Evolutionary conservation across 495 filamentous ascomycete genomes (phyloP), one percentile per base, ranked within the genome.

Genomic region (Cairneyella variabilis): DNA sequence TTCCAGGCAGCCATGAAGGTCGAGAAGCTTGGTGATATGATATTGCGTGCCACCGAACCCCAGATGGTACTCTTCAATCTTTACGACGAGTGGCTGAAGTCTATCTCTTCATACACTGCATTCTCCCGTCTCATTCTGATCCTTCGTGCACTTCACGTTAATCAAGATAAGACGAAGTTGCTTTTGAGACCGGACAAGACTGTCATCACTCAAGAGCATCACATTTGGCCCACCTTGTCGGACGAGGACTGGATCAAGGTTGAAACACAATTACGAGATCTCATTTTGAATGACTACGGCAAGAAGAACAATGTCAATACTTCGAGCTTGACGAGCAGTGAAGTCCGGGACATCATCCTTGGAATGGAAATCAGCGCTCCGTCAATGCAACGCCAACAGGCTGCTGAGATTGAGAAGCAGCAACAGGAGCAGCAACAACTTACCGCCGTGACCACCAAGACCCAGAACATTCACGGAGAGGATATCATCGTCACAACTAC

Each of bases 1-100:
- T 99, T 99, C 87, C 95, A 99, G 68, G 95, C 95, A 40, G 95
- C 95, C 3, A 99, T 99, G 95, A 99, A 97, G 77, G 91, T 99
- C 34, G 95, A 99, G 71, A 97, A 97, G 68, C 77, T 99, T 25
- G 95, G 92, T 51, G 95, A 99, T 66, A 96, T 99, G 95, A 99
- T 99, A 63, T 76, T 99, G 36, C 87, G 91, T 47, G 95, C 95
- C 11, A 97, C 95, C 0, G 95, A 97, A 64, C 95, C 95, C 18
- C 93, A 97, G 73, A 99, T 99, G 95, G 95, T 99, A 48, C 82
- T 99, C 4, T 97, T 97, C 81, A 99, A 99, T 66, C 80, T 99
- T 23, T 99, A 97, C 62, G 95, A 99, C 63, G 95, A 99, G 67
- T 99, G 95, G 95, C 73, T 97, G 57, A 97, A 97, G 82, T 90